Conservation (phyloP, 1,284 basidiomycete species). For the Ceratobasidium theobromae region DNA sequence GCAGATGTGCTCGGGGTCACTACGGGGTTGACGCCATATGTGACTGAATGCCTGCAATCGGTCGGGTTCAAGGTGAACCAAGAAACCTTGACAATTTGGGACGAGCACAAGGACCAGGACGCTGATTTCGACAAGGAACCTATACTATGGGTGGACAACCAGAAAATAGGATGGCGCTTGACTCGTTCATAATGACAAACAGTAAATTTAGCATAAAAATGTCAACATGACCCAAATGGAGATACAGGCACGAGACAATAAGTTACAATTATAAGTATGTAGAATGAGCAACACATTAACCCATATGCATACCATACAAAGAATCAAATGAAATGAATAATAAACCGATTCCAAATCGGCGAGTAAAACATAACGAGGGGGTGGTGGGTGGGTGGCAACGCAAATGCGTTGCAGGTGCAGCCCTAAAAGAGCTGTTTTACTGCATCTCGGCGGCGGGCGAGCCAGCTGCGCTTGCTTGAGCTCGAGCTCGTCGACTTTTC, state of each 20-base stretch:
- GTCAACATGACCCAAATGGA: no score
- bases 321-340: no score
- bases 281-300: no score
- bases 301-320: no score
- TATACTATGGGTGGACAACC: slow-evolving; percentile 10
- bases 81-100: not conserved
- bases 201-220: no score
- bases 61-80: slow-evolving; percentile 4
- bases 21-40: slow-evolving; percentile 4
- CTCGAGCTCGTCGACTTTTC: not conserved
- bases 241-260: no score
- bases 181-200: not conserved
- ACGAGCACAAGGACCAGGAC: not conserved
- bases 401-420: not conserved
- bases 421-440: not conserved
- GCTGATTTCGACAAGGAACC: not conserved
- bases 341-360: no score
- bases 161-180: slow-evolving; percentile 15
- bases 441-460: not conserved
- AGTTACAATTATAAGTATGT: no score
- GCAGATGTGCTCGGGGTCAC: slow-evolving; percentile 16
- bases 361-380: not conserved
- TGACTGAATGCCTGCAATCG: slow-evolving; percentile 3
- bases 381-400: not conserved
- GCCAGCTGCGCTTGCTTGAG: slow-evolving; percentile 2